phyloP scores from a whole-genome alignment of 805 yeast genomes.

The Aciculoconidium aculeatum region DNA sequence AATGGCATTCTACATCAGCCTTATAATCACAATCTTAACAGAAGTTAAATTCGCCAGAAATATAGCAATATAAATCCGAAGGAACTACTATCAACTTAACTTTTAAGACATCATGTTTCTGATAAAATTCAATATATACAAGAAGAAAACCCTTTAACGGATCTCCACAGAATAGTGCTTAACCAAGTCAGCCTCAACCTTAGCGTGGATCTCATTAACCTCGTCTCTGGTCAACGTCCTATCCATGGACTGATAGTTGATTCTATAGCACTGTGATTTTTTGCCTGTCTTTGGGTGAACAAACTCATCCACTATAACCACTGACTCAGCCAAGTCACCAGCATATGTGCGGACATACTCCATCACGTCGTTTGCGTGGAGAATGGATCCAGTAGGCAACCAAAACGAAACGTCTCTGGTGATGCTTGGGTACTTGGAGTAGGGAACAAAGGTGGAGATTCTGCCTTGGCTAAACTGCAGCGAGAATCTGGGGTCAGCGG shows the following conservation, averaged over 20 bases:
- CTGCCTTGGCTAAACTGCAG: conserved; percentile 62
- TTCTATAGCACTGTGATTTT: conserved; percentile 79
- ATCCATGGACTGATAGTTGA: conserved; percentile 94
- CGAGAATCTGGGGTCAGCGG: conserved; percentile 69
- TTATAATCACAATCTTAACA: no score
- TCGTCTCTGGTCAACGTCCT: conserved; percentile 83
- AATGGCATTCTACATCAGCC: no score
- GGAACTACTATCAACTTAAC: no score
- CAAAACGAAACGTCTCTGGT: conserved; percentile 88
- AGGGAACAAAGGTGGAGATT: conserved; percentile 75
- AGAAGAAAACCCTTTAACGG: conserved; percentile 25
- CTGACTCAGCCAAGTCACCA: conserved; percentile 87
- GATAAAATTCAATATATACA: no score
- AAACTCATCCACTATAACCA: conserved; percentile 73
- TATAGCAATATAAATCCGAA: no score
- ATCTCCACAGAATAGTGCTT: conserved; percentile 52
- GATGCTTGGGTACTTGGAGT: conserved; percentile 87
- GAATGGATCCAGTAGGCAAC: conserved; percentile 47
- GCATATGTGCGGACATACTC: conserved; percentile 82
- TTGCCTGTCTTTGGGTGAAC: conserved; percentile 75
- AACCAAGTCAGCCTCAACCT: conserved; percentile 54
- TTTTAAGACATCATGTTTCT: no score
- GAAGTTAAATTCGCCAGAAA: no score
- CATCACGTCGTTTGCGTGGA: conserved; percentile 91
- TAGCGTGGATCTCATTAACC: conserved; percentile 65